Evolutionary conservation across 345 rosid genomes (phyloP), one percentile per base, ranked within the genome.

Genomic region (Dimocarpus longan): DNA sequence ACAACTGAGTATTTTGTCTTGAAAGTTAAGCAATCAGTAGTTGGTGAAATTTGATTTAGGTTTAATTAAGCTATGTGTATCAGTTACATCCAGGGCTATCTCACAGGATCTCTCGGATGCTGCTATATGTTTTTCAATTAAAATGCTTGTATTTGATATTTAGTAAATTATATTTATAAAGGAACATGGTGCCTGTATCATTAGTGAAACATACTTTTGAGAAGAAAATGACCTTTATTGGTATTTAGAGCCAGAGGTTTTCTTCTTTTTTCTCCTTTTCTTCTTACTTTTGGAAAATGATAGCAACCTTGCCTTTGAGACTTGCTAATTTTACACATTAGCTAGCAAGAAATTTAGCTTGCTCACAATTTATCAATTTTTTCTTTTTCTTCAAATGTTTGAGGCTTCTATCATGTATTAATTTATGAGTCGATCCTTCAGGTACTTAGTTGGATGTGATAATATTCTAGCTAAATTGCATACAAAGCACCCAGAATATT

Each of bases 391-490:
- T 62, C 2, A 54, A 6, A 10, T 21, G 78, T 50, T 66, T 18
- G 40, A 56, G 24, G 5, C 40, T 52, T 24, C 70, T 44, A 75
- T 48, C 16, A 5, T 80, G 60, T 70, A 16, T 71, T 72, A 10
- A 22, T 76, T 3, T 28, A 32, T 59, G 46, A 56, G 71, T 76
- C 65, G 80, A 79, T 57, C 63, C 39, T 32, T 78, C 85, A 94
- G 98, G 80, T 96, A 96, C 85, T 88, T 96, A 90, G 84, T 92
- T 22, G 99, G 99, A 82, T 94, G 98, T 77, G 93, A 96, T 80
- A 94, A 96, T 82, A 83, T 96, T 80, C 87, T 96, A 80, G 97
- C 94, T 43, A 80, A 92, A 42, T 76, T 96, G 82, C 98, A 96
- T 73, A 94, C 98, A 5, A 89, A 82, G 65, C 93, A 93, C 86